A percentile compares a stretch with the other conserved stretches of the same genome.
These are phyloP conservation scores for Fraxinus paxiana DNA, from an alignment of 305 asterid species.

Conservation along the genomic window DNA sequence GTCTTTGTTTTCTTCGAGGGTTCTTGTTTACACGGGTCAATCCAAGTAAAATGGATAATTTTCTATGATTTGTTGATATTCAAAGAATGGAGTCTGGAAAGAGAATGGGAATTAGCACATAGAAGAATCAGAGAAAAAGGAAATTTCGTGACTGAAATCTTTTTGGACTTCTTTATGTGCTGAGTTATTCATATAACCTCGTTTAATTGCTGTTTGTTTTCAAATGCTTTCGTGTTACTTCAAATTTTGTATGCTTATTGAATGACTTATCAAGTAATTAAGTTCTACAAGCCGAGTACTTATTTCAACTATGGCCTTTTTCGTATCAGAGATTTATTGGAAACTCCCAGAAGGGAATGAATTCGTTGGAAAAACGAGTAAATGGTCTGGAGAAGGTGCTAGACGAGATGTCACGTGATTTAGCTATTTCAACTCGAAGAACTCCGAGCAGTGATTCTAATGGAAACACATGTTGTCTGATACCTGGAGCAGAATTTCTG, in stretches of 20 bases:
- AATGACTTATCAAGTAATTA: neutral
- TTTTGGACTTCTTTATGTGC: neutral
- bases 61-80: neutral
- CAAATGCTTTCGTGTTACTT: neutral
- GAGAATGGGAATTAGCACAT: neutral
- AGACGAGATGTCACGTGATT: slow-evolving; percentile 67
- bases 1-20: neutral
- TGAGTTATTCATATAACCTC: neutral
- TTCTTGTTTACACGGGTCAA: neutral
- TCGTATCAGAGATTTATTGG: slow-evolving; percentile 66
- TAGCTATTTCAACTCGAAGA: slow-evolving; percentile 39
- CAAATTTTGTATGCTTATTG: neutral
- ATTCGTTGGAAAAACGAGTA: slow-evolving; percentile 66
- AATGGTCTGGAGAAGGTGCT: slow-evolving; percentile 79
- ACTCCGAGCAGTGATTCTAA: slow-evolving; percentile 23
- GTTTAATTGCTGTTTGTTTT: neutral
- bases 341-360: slow-evolving; percentile 73
- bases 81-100: neutral
- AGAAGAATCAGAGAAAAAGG: neutral
- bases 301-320: neutral
- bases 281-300: neutral
- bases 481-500: slow-evolving; percentile 60
- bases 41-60: neutral
- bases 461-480: slow-evolving; percentile 52
- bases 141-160: neutral